These are phyloP conservation scores for Limtongozyma cylindracea DNA, from an alignment of 805 yeast species.

Conservation along the genomic window DNA sequence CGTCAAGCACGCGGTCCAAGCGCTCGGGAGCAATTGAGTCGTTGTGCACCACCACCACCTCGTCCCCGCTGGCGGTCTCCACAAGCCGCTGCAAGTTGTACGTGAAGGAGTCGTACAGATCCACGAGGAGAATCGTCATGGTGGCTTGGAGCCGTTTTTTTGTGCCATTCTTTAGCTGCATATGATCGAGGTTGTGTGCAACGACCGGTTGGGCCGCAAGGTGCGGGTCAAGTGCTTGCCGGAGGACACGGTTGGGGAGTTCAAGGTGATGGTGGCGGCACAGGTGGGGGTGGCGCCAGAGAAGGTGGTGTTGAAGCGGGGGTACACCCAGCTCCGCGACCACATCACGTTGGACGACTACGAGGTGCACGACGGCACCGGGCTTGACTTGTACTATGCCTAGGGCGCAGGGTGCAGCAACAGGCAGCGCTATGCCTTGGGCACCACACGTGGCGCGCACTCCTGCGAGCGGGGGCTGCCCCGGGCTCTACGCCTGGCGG, in stretches of 20 bases:
- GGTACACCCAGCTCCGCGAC: conserved; percentile 64
- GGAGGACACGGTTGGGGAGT: conserved; percentile 72
- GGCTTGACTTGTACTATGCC: conserved; percentile 60
- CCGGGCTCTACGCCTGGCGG: too few species aligned
- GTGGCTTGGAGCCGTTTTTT: too few species aligned
- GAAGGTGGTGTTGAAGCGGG: conserved; percentile 54
- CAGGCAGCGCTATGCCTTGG: too few species aligned
- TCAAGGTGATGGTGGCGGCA: conserved; percentile 58
- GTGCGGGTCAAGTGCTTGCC: conserved; percentile 72
- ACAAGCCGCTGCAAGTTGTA: conserved; percentile 50
- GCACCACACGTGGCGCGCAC: too few species aligned
- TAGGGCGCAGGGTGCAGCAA: too few species aligned
- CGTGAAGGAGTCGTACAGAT: conserved; percentile 91
- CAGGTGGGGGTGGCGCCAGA: conserved; percentile 61
- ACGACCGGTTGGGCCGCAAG: conserved; percentile 58
- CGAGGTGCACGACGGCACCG: conserved; percentile 77
- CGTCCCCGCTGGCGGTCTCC: conserved; percentile 19
- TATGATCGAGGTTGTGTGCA: conserved; percentile 17
- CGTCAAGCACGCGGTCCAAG: conserved; percentile 6
- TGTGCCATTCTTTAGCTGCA: too few species aligned
- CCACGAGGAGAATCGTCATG: conserved; percentile 36
- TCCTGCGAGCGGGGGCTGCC: too few species aligned
- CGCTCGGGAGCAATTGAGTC: conserved; percentile 17
- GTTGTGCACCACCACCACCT: conserved; percentile 35
- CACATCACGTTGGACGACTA: conserved; percentile 87